phyloP scores from a whole-genome alignment of 768 basidiomycete genomes.

The Erythrobasidium yunnanense region DNA sequence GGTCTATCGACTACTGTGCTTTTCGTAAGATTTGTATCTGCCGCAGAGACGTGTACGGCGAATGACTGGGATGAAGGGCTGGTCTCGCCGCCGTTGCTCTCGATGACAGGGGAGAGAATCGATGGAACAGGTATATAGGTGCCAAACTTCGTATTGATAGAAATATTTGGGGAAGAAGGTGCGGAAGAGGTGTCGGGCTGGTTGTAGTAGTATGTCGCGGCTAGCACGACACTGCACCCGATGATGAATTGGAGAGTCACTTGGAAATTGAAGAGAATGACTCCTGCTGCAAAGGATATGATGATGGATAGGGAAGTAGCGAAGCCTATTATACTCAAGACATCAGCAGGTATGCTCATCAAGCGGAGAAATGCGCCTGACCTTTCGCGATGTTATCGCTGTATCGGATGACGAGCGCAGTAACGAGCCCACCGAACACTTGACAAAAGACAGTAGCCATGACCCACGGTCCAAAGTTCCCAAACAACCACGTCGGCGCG shows the following conservation, averaged over 20 bases:
- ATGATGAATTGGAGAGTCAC: conserved; percentile 76
- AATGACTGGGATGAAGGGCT: no score
- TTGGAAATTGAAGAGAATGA: conserved; percentile 76
- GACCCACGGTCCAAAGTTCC: conserved; percentile 79
- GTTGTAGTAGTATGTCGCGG: conserved; percentile 87
- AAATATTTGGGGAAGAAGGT: no score
- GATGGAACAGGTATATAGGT: no score
- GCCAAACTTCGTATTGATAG: no score
- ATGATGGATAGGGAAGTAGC: conserved; percentile 90
- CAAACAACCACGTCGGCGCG: conserved; percentile 50
- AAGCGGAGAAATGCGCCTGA: not conserved
- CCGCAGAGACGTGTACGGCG: no score
- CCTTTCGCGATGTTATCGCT: conserved; percentile 38
- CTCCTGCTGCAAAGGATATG: conserved; percentile 83
- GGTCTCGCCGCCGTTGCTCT: no score
- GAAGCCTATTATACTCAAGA: conserved; percentile 51
- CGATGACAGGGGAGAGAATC: not conserved
- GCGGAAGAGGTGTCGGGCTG: conserved; percentile 37
- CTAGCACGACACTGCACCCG: conserved; percentile 70
- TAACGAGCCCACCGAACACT: conserved; percentile 81
- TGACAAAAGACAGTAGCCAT: conserved; percentile 81
- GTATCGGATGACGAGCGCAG: conserved; percentile 88
- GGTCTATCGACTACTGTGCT: not conserved
- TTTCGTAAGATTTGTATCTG: no score
- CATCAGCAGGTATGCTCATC: not conserved